Conservation (phyloP, 805 yeast species). For the Saccharomycopsis capsularis region DNA sequence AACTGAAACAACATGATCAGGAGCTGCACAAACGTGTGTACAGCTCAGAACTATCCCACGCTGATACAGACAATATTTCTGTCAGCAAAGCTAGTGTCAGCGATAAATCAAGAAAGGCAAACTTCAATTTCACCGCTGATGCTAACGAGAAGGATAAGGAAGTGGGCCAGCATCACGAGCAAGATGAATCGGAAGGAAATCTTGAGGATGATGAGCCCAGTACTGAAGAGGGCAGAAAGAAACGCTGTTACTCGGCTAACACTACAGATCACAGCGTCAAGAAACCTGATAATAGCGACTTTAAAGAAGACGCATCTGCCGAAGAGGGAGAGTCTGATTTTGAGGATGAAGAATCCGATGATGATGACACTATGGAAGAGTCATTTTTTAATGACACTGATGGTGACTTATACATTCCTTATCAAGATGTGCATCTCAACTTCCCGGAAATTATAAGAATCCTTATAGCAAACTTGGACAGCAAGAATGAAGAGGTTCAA, state of each 20-base stretch:
- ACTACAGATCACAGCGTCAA: neutral
- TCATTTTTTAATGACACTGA: constrained; percentile 29
- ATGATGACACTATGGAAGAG: constrained; percentile 24
- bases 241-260: neutral
- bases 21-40: neutral
- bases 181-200: constrained; percentile 4
- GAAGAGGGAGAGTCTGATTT: constrained; percentile 23
- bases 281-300: constrained; percentile 3
- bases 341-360: constrained; percentile 21
- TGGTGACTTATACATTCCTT: constrained; percentile 57
- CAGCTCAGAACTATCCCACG: neutral
- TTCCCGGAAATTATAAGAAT: constrained; percentile 76
- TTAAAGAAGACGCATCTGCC: constrained; percentile 23
- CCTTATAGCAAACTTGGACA: constrained; percentile 70
- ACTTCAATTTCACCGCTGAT: constrained; percentile 4
- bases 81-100: neutral
- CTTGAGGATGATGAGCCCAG: neutral
- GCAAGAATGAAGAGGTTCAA: constrained; percentile 66
- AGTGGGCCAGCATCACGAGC: neutral
- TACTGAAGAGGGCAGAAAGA: constrained; percentile 3
- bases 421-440: constrained; percentile 79
- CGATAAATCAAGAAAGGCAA: neutral
- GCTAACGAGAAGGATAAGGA: constrained; percentile 13
- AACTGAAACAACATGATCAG: too few relatives aligned
- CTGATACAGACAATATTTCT: neutral